Conservation (phyloP, 768 basidiomycete species). For the Podaxis sp. region DNA sequence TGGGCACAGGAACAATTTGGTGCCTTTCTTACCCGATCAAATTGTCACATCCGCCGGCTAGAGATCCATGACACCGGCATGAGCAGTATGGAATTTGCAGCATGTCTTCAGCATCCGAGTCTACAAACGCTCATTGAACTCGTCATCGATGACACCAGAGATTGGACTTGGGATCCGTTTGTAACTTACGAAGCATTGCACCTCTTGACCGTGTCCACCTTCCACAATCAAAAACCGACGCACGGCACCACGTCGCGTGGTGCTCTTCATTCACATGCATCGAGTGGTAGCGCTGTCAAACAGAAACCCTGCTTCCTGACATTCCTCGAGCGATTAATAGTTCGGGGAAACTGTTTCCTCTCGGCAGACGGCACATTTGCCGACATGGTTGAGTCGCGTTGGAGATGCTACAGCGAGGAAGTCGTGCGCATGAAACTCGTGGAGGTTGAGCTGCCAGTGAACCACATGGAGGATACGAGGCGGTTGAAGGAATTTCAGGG, state of each 20-base stretch:
- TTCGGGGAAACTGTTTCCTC: conserved; percentile 26
- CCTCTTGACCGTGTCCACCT: conserved; percentile 20
- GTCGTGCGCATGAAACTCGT: conserved; percentile 24
- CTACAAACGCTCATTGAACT: conserved; percentile 25
- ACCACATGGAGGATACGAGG: conserved; percentile 26
- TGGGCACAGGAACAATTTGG: conserved; percentile 30
- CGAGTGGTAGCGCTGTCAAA: not conserved
- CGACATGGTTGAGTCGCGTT: conserved; percentile 32
- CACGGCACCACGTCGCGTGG: conserved; percentile 5
- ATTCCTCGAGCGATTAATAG: conserved; percentile 22
- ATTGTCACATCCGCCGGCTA: conserved; percentile 23
- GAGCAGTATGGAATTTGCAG: conserved; percentile 22
- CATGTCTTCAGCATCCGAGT: conserved; percentile 23
- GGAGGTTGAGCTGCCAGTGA: conserved; percentile 24
- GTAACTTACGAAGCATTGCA: conserved; percentile 24
- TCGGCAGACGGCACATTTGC: conserved; percentile 26
- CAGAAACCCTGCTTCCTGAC: conserved; percentile 19
- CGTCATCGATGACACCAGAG: conserved; percentile 27
- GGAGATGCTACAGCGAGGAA: conserved; percentile 18
- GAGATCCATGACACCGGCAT: conserved; percentile 30
- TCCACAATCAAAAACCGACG: not conserved
- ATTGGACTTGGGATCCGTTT: conserved; percentile 31
- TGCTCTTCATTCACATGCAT: not conserved
- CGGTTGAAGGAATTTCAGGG: conserved; percentile 25
- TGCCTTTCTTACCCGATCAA: conserved; percentile 26